These are phyloP conservation scores for Prosopis cineraria DNA, from an alignment of 306 rosid genomes.

Conservation along the genomic window DNA sequence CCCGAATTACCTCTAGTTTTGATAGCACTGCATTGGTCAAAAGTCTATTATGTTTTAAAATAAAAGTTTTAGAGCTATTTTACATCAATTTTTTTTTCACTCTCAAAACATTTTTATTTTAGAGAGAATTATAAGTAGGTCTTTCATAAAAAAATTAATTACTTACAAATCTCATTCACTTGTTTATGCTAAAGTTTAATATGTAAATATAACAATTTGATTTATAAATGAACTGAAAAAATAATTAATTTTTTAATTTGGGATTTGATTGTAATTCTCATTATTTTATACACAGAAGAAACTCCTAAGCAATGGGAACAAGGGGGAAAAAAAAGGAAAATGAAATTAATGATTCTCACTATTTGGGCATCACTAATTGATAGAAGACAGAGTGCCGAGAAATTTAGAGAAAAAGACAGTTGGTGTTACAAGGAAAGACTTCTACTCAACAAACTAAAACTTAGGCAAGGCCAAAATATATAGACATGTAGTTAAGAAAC, in stretches of 20 bases:
- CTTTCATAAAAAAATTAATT: no score
- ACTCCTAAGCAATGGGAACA: slow-evolving; percentile 21
- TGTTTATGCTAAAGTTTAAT: no score
- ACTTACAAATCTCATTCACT: no score
- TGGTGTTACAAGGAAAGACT: slow-evolving; percentile 50
- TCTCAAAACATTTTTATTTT: neutral
- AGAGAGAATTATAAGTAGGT: no score
- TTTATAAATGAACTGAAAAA: no score
- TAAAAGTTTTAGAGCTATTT: neutral
- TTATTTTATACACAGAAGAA: neutral
- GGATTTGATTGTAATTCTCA: no score
- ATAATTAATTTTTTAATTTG: no score
- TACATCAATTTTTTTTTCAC: neutral
- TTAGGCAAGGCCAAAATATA: slow-evolving; percentile 28
- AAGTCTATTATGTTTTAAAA: neutral
- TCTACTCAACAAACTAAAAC: slow-evolving; percentile 51
- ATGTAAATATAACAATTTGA: no score
- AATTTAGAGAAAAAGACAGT: slow-evolving; percentile 34
- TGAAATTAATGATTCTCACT: slow-evolving; percentile 29
- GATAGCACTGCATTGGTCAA: neutral
- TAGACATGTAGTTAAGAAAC: no score
- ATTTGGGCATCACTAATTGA: slow-evolving; percentile 40
- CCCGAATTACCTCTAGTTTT: no score
- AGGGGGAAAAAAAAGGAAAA: slow-evolving; percentile 45
- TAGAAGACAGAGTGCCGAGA: slow-evolving; percentile 38